Conservation (phyloP, 495 filamentous ascomycete species). For the Letharia columbiana region DNA sequence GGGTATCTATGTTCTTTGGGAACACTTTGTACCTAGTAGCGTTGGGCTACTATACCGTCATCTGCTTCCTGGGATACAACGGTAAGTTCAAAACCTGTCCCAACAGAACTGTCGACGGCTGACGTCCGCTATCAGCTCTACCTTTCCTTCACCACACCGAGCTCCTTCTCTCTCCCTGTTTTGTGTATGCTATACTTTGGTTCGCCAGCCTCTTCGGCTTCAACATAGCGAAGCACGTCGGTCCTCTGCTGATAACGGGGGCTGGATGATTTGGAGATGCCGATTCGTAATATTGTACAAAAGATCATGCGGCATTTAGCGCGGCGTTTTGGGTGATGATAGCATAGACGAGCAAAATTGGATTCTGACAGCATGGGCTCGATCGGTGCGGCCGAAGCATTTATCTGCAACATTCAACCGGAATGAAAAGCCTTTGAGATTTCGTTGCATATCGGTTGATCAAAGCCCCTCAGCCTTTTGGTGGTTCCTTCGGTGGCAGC, state of each 20-base stretch:
- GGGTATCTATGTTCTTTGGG: conserved; percentile 58
- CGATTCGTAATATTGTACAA: conserved; percentile 14
- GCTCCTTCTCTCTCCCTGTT: conserved; percentile 54
- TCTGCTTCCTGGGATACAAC: conserved; percentile 70
- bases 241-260: conserved; percentile 35
- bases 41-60: conserved; percentile 61
- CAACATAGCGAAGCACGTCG: conserved; percentile 44
- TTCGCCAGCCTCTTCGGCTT: conserved; percentile 51
- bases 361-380: neutral
- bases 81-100: conserved; percentile 28
- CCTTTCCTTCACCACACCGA: conserved; percentile 69
- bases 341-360: conserved; percentile 8
- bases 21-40: conserved; percentile 65
- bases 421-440: neutral
- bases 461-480: neutral
- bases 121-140: conserved; percentile 38
- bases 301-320: conserved; percentile 21
- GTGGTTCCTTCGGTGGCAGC: conserved; percentile 39
- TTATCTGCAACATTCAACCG: neutral
- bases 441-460: neutral
- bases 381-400: neutral
- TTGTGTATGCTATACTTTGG: conserved; percentile 55
- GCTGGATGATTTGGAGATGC: conserved; percentile 9
- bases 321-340: conserved; percentile 11
- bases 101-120: conserved; percentile 6